Evolutionary conservation across 352 stramenopile species (phyloP).

Genomic region (Pythium graminicola): DNA sequence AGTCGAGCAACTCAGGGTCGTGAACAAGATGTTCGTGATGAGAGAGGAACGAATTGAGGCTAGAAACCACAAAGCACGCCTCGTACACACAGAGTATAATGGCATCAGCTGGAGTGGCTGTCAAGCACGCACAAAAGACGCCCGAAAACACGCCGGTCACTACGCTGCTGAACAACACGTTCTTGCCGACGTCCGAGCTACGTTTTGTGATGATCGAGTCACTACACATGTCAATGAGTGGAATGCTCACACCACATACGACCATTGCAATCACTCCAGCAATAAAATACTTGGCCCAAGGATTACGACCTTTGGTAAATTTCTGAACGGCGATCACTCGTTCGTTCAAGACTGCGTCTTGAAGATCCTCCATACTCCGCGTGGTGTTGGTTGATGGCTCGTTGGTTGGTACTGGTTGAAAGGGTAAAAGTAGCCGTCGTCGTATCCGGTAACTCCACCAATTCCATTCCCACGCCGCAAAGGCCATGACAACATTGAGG

Average conservation of each 20-base stretch:
- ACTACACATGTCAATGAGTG: conserved; percentile 1
- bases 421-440: conserved; percentile 31
- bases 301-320: background rate
- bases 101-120: conserved; percentile 31
- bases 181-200: conserved; percentile 16
- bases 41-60: conserved; percentile 51
- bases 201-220: conserved; percentile 14
- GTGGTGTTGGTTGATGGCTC: no score
- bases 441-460: conserved; percentile 64
- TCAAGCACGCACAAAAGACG: conserved; percentile 37
- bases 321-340: conserved; percentile 4
- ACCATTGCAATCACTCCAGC: conserved; percentile 1
- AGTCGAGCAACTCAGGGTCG: conserved; percentile 46
- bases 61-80: conserved; percentile 44
- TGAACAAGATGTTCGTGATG: conserved; percentile 34
- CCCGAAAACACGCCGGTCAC: conserved; percentile 24
- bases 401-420: no score
- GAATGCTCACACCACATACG: background rate
- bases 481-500: conserved; percentile 28
- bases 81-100: conserved; percentile 47
- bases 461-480: conserved; percentile 41
- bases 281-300: conserved; percentile 1
- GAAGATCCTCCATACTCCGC: background rate
- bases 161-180: conserved; percentile 25
- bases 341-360: conserved; percentile 13